Percentiles rank a stretch among this genome's conserved stretches.
Evolutionary conservation across 2,329 filamentous ascomycete genomes (phyloP).

Genomic region (Teratosphaeria pseudoeucalypti): DNA sequence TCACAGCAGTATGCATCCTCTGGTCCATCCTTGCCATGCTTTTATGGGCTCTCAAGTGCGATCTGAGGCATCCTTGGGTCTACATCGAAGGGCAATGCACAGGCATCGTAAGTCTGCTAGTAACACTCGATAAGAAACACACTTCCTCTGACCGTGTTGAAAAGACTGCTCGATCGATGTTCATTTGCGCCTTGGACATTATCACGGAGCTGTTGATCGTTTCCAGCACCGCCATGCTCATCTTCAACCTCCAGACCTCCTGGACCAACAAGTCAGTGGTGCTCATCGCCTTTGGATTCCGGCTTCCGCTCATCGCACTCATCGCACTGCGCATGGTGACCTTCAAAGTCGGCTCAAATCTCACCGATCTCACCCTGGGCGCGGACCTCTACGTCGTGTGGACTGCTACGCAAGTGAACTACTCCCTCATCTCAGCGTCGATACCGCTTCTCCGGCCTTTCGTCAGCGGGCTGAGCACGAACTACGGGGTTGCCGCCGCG

Average conservation of each 20-base stretch:
- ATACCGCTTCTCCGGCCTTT: slow-evolving; percentile 37
- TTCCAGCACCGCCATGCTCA: slow-evolving; percentile 5
- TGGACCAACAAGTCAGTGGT: slow-evolving; percentile 8
- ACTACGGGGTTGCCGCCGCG: slow-evolving; percentile 7
- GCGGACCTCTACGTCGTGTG: slow-evolving; percentile 8
- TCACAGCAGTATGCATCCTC: background rate
- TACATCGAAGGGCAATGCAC: background rate
- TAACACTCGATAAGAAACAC: background rate
- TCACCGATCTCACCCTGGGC: slow-evolving; percentile 4
- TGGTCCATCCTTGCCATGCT: background rate
- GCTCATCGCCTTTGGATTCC: slow-evolving; percentile 7
- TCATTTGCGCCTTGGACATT: slow-evolving; percentile 6
- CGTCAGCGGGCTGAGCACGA: slow-evolving; percentile 10
- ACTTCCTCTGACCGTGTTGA: background rate
- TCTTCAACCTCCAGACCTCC: slow-evolving; percentile 4
- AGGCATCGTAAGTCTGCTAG: background rate
- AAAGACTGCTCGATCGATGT: slow-evolving; percentile 1
- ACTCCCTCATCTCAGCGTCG: slow-evolving; percentile 22
- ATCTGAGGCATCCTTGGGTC: slow-evolving; percentile 16
- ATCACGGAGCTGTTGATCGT: slow-evolving; percentile 7
- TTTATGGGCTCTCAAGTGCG: slow-evolving; percentile 29
- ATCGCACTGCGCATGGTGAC: slow-evolving; percentile 7
- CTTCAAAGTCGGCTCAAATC: background rate
- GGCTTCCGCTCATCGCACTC: slow-evolving; percentile 8
- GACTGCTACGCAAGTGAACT: slow-evolving; percentile 11